Base-by-base conservation (phyloP, 257 asterid species). In the Fraxinus quadrangulata region DNA sequence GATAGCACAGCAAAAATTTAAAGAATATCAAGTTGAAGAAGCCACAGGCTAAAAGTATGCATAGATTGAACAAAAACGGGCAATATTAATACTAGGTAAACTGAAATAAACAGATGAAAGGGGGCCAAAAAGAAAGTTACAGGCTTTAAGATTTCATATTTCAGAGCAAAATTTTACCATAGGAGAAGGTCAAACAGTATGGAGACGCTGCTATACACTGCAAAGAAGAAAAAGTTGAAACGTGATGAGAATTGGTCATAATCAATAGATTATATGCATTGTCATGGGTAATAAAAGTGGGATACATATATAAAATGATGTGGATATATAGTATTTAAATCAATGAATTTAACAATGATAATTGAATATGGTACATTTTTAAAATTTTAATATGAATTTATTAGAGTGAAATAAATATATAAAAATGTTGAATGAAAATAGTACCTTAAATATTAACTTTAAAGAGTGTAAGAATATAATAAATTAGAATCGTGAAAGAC, bases 161-260 rank as follows among this genome's bases (percentile, higher is more conserved):
- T 42, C 81, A 79, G 33, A 30, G 79, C 61, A 63, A 45, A 6
- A 54, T 16, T 12, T 72, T 17, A 33, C 74, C 47, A 17, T 23
- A 77, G 75, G 40, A 51, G 51, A 72, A 70, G 84, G 81, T 74
- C 81, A 70, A 84, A 75, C 61, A 24, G 66, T 45, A 71, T 69
- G 31, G 47, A 81, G 68, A 42, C 67, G 54, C 54, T 45, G 71
- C 9, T 63, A 66, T 2, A 74, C 2, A 74, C 42, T 31, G 80
- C 75, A 73, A 61, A 73, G 54, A 40, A 61, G 67, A 73, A 82
- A 73, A 84, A 24, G 86, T 23, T 81, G 86, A 73, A 87, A 88
- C 89, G 86, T 88, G 89, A 80, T 75, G 79, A 61, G 75, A 87
- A 80, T 65, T 67, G 87, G 76, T 83, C 82, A 34, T 74, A 19